These are phyloP conservation scores for Sphaerulina populicola DNA, from an alignment of 2,329 filamentous ascomycete genomes.

Conservation along the genomic window DNA sequence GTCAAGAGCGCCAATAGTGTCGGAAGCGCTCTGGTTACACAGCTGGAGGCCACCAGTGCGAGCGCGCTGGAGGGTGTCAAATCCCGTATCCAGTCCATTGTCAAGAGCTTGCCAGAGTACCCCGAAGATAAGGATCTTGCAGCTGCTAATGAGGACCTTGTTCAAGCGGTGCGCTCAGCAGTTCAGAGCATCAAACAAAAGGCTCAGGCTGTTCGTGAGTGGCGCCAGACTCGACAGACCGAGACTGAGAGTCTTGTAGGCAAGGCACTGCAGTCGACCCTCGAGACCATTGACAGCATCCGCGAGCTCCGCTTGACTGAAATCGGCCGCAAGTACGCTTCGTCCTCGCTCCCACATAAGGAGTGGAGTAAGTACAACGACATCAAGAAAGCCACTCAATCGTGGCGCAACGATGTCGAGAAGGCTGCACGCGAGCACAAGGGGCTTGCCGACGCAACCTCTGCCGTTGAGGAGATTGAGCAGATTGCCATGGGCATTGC, in stretches of 20 bases:
- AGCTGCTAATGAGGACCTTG: conserved; percentile 46
- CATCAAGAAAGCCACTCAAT: conserved; percentile 69
- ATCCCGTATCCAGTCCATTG: conserved; percentile 52
- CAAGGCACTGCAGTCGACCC: conserved; percentile 67
- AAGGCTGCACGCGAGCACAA: conserved; percentile 63
- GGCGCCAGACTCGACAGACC: conserved; percentile 64
- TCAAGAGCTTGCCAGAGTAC: conserved; percentile 50
- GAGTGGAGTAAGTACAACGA: conserved; percentile 95
- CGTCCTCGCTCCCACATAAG: conserved; percentile 90
- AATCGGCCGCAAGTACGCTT: conserved; percentile 91
- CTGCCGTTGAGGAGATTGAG: conserved; percentile 61
- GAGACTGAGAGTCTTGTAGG: conserved; percentile 62
- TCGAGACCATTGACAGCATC: conserved; percentile 73
- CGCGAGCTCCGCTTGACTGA: conserved; percentile 79
- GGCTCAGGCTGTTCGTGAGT: conserved; percentile 67
- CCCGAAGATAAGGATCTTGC: conserved; percentile 47
- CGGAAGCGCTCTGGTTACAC: conserved; percentile 57
- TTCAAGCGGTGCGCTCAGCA: conserved; percentile 53
- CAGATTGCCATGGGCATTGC: conserved; percentile 73
- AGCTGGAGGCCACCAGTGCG: conserved; percentile 60
- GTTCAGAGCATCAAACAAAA: conserved; percentile 67
- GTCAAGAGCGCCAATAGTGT: conserved; percentile 55
- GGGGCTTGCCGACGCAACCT: conserved; percentile 58
- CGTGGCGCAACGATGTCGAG: conserved; percentile 78
- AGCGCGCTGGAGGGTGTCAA: conserved; percentile 60